Evolutionary conservation across 192 early-diverging fungal genomes (phyloP), one percentile per base, ranked within the genome.

Genomic region (Podila clonocystis): DNA sequence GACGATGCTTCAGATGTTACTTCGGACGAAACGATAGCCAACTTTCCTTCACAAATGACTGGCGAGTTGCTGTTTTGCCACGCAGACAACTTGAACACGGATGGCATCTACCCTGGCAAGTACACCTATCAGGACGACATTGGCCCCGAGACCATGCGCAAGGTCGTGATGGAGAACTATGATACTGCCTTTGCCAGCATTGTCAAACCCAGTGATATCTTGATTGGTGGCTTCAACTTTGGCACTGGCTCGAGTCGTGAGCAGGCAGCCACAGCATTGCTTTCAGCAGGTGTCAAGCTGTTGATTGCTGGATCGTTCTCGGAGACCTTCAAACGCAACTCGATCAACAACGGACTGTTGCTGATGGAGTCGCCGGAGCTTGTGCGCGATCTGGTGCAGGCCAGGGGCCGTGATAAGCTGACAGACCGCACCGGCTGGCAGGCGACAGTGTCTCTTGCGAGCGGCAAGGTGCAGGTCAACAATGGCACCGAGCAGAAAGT

Each of bases 111-210:
- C 74, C 95, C 98, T 7, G 97, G 98, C 50, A 97, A 97, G 76
- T 99, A 98, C 86, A 99, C 97, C 5, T 99, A 99, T 77, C 92
- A 95, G 73, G 98, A 99, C 78, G 96, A 98, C 70, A 91, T 99
- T 78, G 89, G 91, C 11, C 88, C 91, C 9, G 95, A 95, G 60
- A 88, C 91, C 33, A 99, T 99, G 98, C 91, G 91, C 55, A 86
- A 93, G 79, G 96, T 99, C 1, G 98, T 94, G 55, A 99, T 99
- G 98, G 95, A 97, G 82, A 99, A 99, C 82, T 99, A 99, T 82
- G 98, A 99, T 82, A 91, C 94, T 31, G 82, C 89, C 15, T 99
- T 99, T 77, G 88, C 91, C 24, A 83, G 84, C 34, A 70, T 90
- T 57, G 89, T 95, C 30, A 70, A 88, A 58, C 73, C 91, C 75